Evolutionary conservation across 2,329 filamentous ascomycete genomes (phyloP), one percentile per base, ranked within the genome.

Genomic region (Fusarium austroafricanum): DNA sequence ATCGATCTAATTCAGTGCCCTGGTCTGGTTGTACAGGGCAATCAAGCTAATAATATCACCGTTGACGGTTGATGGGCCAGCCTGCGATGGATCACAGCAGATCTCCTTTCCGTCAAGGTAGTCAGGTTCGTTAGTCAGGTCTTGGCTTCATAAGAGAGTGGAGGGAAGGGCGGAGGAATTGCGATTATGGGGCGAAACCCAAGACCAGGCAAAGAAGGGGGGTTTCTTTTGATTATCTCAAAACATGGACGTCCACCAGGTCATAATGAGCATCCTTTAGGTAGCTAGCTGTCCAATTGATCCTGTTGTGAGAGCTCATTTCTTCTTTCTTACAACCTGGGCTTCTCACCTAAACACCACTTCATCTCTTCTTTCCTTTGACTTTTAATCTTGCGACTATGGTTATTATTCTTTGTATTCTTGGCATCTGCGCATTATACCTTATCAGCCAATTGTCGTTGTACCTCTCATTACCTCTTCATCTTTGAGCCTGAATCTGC

Each of bases 361-460:
- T 23, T 45, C 63, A 37, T 39, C 39, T 35, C n/a, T 46, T 42
- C 31, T 65, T 40, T 33, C 44, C 37, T 35, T 51, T 64, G 31
- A 47, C 21, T 46, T 35, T n/a, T 17, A 18, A 44, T 51, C 26
- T 49, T 53, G 56, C 61, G 65, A 68, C 61, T 68, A 68, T 68
- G 65, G 56, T 68, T 52, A 44, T 66, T 69, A 62, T 68, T 66
- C 55, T 68, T 52, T 68, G 56, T 40, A 43, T 68, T 35, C 65
- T 68, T 52, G 62, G 56, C 43, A 56, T 69, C 42, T 68, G 47
- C 39, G 44, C 61, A 40, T 40, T 68, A 14, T 68, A 68, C 61
- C 56, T 69, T 31, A 53, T 66, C 37, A 54, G 63, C 50, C 62
- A 68, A 56, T 61, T 58, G 44, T 70, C 67, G 14, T 61, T 70